phyloP scores from a whole-genome alignment of 306 rosid species.

The Arachis hypogaea region DNA sequence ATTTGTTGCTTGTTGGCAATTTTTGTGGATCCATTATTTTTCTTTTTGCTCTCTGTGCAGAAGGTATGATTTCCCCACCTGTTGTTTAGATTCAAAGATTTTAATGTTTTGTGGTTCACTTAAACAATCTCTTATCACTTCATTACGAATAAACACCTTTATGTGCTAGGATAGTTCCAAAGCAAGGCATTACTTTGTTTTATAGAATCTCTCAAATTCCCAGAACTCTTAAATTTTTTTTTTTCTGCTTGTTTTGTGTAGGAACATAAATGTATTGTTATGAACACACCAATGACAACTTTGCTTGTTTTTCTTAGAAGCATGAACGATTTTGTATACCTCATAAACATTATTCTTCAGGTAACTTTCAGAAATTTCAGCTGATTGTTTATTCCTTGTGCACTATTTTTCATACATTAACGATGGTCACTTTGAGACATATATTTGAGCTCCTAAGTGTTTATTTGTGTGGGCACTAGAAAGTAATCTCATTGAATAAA shows the following conservation, averaged over 20 bases:
- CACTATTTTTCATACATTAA: slow-evolving; percentile 7
- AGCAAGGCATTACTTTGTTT: slow-evolving; percentile 5
- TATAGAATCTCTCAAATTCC: not conserved
- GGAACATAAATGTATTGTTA: slow-evolving; percentile 59
- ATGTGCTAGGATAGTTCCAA: not conserved
- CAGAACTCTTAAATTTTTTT: not conserved
- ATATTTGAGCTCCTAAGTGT: slow-evolving; percentile 1
- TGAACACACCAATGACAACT: slow-evolving; percentile 49
- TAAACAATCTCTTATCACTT: slow-evolving; percentile 10
- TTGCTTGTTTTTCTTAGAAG: slow-evolving; percentile 67
- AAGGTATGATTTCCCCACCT: slow-evolving; percentile 44
- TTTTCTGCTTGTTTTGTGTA: slow-evolving; percentile 42
- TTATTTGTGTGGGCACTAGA: not conserved
- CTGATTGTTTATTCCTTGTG: not conserved
- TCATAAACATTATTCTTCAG: slow-evolving; percentile 78
- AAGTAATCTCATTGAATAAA: not conserved
- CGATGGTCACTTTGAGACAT: not conserved
- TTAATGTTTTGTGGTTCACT: slow-evolving; percentile 18
- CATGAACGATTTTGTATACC: slow-evolving; percentile 65
- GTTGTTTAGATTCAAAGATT: slow-evolving; percentile 25
- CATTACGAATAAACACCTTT: not conserved
- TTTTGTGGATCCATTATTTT: slow-evolving; percentile 83
- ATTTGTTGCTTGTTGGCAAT: slow-evolving; percentile 74
- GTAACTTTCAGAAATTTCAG: slow-evolving; percentile 42
- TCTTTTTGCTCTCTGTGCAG: slow-evolving; percentile 62